Evolutionary conservation across 306 rosid species (phyloP).

Genomic region (Vigna unguiculata): DNA sequence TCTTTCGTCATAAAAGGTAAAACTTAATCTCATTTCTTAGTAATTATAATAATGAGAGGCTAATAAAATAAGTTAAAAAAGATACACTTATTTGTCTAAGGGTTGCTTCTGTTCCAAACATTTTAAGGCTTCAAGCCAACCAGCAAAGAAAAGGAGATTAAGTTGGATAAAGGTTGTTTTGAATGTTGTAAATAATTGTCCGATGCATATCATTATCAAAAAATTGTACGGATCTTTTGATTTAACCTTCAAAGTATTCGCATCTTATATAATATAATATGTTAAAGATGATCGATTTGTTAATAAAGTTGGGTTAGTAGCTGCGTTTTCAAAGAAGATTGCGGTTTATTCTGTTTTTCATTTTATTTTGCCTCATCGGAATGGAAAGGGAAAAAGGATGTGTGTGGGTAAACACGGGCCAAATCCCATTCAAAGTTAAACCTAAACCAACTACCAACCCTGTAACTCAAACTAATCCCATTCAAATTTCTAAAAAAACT

Average conservation of each 20-base stretch:
- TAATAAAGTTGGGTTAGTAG: conserved; percentile 1
- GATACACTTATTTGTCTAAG: neutral
- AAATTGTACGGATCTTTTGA: conserved; percentile 20
- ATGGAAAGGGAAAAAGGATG: conserved; percentile 17
- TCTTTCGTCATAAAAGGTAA: no score
- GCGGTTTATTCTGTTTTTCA: conserved; percentile 18
- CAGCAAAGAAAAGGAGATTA: neutral
- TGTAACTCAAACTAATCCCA: conserved; percentile 23
- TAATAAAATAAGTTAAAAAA: neutral
- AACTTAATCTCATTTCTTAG: no score
- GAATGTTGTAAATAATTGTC: conserved; percentile 21
- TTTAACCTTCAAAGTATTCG: conserved; percentile 29
- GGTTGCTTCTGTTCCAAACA: conserved; percentile 2
- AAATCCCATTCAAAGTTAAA: conserved; percentile 19
- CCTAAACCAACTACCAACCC: neutral
- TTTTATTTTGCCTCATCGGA: neutral
- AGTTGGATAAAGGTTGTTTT: conserved; percentile 37
- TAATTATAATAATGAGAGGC: no score
- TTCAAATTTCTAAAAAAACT: neutral
- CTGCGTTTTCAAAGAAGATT: conserved; percentile 29
- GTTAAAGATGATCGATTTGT: conserved; percentile 32
- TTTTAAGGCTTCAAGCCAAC: conserved; percentile 14
- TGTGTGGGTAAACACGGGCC: no score
- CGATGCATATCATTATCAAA: conserved; percentile 11
- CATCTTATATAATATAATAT: conserved; percentile 27